phyloP scores from a whole-genome alignment of 768 basidiomycete species.

The Suillus lakei region DNA sequence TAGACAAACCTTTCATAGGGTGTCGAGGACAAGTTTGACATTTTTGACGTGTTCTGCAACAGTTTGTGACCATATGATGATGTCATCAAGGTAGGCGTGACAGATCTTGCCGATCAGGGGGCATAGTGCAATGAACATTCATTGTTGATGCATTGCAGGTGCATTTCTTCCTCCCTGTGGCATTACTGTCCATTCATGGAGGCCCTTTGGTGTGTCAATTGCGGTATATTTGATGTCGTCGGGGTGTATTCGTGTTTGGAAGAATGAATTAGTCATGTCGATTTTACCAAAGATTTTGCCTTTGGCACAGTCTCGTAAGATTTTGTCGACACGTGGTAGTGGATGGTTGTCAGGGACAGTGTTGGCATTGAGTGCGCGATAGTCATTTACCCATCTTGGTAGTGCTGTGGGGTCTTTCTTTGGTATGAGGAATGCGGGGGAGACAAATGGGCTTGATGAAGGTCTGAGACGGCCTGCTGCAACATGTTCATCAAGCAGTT shows the following conservation, averaged over 20 bases:
- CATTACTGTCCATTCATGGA: constrained; percentile 19
- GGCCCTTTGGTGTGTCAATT: constrained; percentile 14
- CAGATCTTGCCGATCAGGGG: constrained; percentile 18
- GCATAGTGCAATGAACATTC: constrained; percentile 18
- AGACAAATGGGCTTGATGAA: too few species aligned
- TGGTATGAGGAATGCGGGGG: too few species aligned
- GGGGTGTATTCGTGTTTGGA: constrained; percentile 13
- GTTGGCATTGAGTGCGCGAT: constrained; percentile 23
- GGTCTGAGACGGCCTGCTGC: too few species aligned
- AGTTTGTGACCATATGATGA: constrained; percentile 24
- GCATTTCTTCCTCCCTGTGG: constrained; percentile 1
- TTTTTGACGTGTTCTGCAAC: constrained; percentile 13
- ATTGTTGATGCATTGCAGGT: not conserved
- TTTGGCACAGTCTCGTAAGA: constrained; percentile 20
- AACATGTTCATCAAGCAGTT: too few species aligned
- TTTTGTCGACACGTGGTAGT: constrained; percentile 21
- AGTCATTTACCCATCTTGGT: constrained; percentile 30
- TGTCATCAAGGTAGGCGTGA: constrained; percentile 23
- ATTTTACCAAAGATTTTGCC: constrained; percentile 15
- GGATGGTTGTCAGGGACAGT: constrained; percentile 21
- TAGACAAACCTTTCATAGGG: constrained; percentile 14
- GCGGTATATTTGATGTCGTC: constrained; percentile 19
- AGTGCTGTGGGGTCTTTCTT: too few species aligned
- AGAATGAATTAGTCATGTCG: too few species aligned
- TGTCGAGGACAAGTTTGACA: constrained; percentile 20